Evolutionary conservation across 164 flowering plant genomes (phyloP).

Genomic region (Vitis amurensis): DNA sequence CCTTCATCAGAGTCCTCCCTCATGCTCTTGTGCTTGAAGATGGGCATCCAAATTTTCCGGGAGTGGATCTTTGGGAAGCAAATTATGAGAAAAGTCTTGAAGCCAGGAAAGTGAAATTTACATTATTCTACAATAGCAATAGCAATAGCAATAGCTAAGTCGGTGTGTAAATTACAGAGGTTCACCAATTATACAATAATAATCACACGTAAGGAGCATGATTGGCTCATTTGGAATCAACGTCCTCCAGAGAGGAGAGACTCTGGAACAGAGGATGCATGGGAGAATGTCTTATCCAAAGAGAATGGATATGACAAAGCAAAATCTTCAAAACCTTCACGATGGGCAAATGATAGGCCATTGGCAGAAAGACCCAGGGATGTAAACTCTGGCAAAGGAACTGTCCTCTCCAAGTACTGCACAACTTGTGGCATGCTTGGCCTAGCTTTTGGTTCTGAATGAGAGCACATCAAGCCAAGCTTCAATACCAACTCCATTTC

Average conservation of each 20-base stretch:
- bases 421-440: constrained; percentile 30
- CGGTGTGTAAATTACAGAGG: no score
- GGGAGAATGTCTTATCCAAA: constrained; percentile 1
- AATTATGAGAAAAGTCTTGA: no score
- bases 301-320: constrained; percentile 16
- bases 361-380: neutral
- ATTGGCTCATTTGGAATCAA: constrained; percentile 2
- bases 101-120: no score
- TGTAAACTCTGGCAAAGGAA: constrained; percentile 10
- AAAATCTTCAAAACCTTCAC: constrained; percentile 23
- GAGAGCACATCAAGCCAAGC: constrained; percentile 27
- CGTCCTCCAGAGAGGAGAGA: constrained; percentile 16
- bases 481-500: constrained; percentile 29
- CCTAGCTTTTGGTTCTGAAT: constrained; percentile 6
- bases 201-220: no score
- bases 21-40: no score
- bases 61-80: no score
- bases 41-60: no score
- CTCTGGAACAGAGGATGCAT: constrained; percentile 5
- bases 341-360: neutral
- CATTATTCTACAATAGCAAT: no score
- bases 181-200: no score
- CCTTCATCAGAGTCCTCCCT: no score
- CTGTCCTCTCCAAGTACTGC: constrained; percentile 17
- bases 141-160: no score